These are phyloP conservation scores for Pyricularia sp. DNA, from an alignment of 2,329 filamentous ascomycete genomes.

Conservation along the genomic window DNA sequence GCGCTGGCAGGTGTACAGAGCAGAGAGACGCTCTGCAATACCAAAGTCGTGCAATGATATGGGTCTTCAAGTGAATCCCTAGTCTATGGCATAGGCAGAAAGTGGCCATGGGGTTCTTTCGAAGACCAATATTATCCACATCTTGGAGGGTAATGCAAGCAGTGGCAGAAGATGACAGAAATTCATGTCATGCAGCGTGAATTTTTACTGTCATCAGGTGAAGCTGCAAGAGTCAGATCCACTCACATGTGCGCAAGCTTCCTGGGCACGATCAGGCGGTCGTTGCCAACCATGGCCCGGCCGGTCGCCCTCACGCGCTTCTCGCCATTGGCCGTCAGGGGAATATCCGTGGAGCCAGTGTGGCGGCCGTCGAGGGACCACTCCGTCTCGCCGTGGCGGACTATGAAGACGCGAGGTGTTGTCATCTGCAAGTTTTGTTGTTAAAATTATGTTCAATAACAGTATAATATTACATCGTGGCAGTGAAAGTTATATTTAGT, in stretches of 20 bases:
- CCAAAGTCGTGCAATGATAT: too few relatives aligned
- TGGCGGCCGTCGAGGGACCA: slow-evolving; percentile 85
- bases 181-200: not conserved
- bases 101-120: not conserved
- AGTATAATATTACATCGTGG: not conserved
- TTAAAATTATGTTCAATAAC: not conserved
- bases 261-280: slow-evolving; percentile 74
- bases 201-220: not conserved
- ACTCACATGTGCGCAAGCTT: slow-evolving; percentile 75
- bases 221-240: not conserved
- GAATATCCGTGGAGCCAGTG: slow-evolving; percentile 79
- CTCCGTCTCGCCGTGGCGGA: slow-evolving; percentile 90
- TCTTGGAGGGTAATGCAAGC: not conserved
- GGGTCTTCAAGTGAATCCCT: too few relatives aligned
- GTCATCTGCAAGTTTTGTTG: slow-evolving; percentile 17
- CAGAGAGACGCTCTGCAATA: too few relatives aligned
- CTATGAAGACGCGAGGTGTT: slow-evolving; percentile 67
- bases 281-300: slow-evolving; percentile 71
- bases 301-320: slow-evolving; percentile 69
- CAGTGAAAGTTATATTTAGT: not conserved
- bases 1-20: too few relatives aligned
- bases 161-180: not conserved
- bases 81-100: too few relatives aligned
- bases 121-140: not conserved
- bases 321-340: slow-evolving; percentile 73